These are phyloP conservation scores for Nothopassalora personata DNA, from an alignment of 2,329 filamentous ascomycete species.

Conservation along the genomic window DNA sequence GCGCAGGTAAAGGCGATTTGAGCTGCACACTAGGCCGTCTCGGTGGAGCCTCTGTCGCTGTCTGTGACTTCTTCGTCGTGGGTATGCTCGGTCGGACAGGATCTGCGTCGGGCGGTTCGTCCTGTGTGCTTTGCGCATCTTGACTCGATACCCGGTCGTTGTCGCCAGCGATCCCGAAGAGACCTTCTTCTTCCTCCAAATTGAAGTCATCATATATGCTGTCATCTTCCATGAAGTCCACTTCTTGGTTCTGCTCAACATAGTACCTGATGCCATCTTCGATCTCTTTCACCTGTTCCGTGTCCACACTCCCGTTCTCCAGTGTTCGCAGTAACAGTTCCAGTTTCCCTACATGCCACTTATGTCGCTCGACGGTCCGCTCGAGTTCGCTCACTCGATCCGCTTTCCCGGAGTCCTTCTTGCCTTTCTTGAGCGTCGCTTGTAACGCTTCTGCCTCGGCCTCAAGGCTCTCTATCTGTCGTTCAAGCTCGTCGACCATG, in stretches of 20 bases:
- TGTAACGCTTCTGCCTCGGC: constrained; percentile 84
- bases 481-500: constrained; percentile 88
- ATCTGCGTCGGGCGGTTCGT: constrained; percentile 64
- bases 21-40: constrained; percentile 81
- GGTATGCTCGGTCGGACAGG: constrained; percentile 45
- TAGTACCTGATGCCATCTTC: constrained; percentile 95
- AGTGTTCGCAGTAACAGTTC: constrained; percentile 84
- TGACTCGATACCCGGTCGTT: constrained; percentile 90
- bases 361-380: constrained; percentile 79
- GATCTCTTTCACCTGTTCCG: constrained; percentile 77
- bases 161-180: constrained; percentile 71
- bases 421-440: constrained; percentile 87
- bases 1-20: constrained; percentile 87
- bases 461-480: constrained; percentile 87
- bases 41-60: constrained; percentile 54
- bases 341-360: constrained; percentile 91
- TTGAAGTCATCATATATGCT: constrained; percentile 91
- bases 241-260: constrained; percentile 79
- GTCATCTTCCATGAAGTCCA: constrained; percentile 91
- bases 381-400: constrained; percentile 87
- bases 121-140: constrained; percentile 86
- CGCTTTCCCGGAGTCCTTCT: constrained; percentile 73
- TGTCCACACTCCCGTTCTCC: constrained; percentile 87
- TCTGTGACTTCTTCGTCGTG: constrained; percentile 38
- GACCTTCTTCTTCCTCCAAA: constrained; percentile 84